Evolutionary conservation across 192 early-diverging fungal genomes (phyloP), one percentile per base, ranked within the genome.

Genomic region (Backusella morwellensis): DNA sequence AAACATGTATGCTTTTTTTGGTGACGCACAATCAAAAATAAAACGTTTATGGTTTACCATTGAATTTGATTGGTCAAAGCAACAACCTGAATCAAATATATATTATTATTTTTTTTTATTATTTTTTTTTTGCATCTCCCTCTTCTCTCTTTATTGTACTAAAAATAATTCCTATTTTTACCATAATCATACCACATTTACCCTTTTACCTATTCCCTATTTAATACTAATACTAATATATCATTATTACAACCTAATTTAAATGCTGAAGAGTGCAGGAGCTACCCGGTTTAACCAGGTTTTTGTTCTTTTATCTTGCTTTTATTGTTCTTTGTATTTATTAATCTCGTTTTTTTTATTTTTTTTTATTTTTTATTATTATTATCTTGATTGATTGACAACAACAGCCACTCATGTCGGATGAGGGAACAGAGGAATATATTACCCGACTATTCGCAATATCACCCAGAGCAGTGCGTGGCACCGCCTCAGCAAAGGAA

Each of bases 401-500:
- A 47, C 42, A 47, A 19, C 6, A 50, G 54, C 21, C 54, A 23
- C 54, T 59, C 21, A 59, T 59, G 54, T 59, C 54, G 23, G 54
- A 59, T 59, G 54, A 59, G 11, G 56, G 23, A 9, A 59, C 56
- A 9, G 56, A 59, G 23, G 56, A 59, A 19, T 59, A 59, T 29
- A 59, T 59, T 19, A 59, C 56, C 56, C 56, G 56, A 63, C 56
- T 63, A 0, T 63, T 63, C 15, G 56, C 9, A 29, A 63, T 63
- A 63, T 63, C 56, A 29, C 56, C 56, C 23, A 63, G 56, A 63
- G 21, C 56, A 29, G 0, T 63, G 26, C 56, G 56, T 3, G 84
- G 84, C 34, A 80, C 78, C 23, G 80, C 82, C 9, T 50, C 67
- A 12, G 79, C 77, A 21, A 72, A 74, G 47, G 76, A 85, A 52